Evolutionary conservation across 2,329 filamentous ascomycete genomes (phyloP).

Genomic region (Dactylellina leptospora): DNA sequence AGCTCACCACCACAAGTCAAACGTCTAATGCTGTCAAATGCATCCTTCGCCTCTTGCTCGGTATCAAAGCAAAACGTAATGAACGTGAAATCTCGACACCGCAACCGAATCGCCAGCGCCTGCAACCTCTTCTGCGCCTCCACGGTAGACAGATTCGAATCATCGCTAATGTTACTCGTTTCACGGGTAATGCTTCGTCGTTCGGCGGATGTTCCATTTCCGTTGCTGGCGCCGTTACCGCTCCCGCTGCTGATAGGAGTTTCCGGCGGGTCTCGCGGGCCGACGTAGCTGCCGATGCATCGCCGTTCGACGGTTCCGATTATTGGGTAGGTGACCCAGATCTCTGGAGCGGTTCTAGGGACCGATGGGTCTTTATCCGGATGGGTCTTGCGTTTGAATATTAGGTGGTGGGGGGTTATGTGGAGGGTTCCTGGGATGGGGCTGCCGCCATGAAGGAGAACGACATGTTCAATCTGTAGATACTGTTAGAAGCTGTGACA

Average conservation of each 20-base stretch:
- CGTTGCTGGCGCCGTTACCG: conserved; percentile 62
- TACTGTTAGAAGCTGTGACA: conserved; percentile 2
- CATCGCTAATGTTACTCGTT: conserved; percentile 52
- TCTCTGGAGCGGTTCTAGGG: conserved; percentile 65
- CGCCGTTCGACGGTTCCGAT: conserved; percentile 72
- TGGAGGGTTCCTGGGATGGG: conserved; percentile 68
- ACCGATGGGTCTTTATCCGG: conserved; percentile 20
- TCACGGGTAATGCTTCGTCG: conserved; percentile 15
- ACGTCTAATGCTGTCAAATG: conserved; percentile 83
- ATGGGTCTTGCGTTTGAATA: conserved; percentile 58
- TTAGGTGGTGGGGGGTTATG: conserved; percentile 71
- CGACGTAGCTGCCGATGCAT: conserved; percentile 42
- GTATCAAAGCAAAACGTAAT: conserved; percentile 87
- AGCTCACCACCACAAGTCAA: conserved; percentile 65
- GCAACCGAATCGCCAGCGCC: conserved; percentile 72
- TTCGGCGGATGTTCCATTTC: background rate
- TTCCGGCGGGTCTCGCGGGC: background rate
- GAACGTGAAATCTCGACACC: conserved; percentile 92
- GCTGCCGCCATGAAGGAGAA: conserved; percentile 69
- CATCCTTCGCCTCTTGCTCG: conserved; percentile 78
- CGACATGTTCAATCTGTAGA: conserved; percentile 69
- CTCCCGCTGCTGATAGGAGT: conserved; percentile 68
- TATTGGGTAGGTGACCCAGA: conserved; percentile 95
- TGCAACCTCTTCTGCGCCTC: conserved; percentile 49
- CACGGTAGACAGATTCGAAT: conserved; percentile 66